phyloP scores from a whole-genome alignment of 2,329 filamentous ascomycete genomes.

The Fusarium albidum region DNA sequence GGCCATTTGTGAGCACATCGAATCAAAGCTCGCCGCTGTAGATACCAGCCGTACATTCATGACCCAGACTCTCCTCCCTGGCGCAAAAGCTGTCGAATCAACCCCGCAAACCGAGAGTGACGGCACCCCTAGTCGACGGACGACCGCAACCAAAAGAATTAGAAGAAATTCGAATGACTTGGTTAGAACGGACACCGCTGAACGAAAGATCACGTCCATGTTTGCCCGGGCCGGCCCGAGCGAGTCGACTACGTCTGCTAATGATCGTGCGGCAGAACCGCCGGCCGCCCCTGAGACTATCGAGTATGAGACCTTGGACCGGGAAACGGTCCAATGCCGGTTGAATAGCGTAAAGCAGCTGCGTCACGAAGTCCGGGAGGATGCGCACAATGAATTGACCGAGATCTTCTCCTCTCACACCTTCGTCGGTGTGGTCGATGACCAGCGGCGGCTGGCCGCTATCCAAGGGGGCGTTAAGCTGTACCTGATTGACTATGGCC shows the following conservation, averaged over 20 bases:
- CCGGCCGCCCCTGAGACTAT: conserved; percentile 56
- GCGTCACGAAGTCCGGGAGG: conserved; percentile 79
- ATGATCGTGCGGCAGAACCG: conserved; percentile 45
- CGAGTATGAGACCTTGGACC: conserved; percentile 77
- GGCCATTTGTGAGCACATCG: conserved; percentile 81
- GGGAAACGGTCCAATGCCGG: conserved; percentile 73
- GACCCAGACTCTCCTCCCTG: conserved; percentile 88
- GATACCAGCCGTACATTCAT: conserved; percentile 95
- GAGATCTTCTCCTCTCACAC: conserved; percentile 89
- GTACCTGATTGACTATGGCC: conserved; percentile 92
- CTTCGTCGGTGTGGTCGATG: conserved; percentile 93
- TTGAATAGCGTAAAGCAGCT: conserved; percentile 88
- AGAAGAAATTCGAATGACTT: conserved; percentile 73
- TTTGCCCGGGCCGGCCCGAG: conserved; percentile 64
- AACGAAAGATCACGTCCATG: conserved; percentile 97
- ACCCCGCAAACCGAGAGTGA: conserved; percentile 40
- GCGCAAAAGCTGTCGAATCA: conserved; percentile 52
- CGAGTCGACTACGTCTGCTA: conserved; percentile 28
- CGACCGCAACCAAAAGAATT: conserved; percentile 48
- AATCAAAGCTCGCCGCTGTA: conserved; percentile 80
- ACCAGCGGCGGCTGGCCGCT: conserved; percentile 84
- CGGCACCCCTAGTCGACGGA: conserved; percentile 43
- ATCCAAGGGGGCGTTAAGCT: conserved; percentile 93
- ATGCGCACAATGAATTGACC: conserved; percentile 85
- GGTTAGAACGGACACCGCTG: conserved; percentile 85